Percentiles rank a stretch among this genome's conserved stretches.
phyloP scores from a whole-genome alignment of 176 grass and related monocot species.

The Otatea glauca region DNA sequence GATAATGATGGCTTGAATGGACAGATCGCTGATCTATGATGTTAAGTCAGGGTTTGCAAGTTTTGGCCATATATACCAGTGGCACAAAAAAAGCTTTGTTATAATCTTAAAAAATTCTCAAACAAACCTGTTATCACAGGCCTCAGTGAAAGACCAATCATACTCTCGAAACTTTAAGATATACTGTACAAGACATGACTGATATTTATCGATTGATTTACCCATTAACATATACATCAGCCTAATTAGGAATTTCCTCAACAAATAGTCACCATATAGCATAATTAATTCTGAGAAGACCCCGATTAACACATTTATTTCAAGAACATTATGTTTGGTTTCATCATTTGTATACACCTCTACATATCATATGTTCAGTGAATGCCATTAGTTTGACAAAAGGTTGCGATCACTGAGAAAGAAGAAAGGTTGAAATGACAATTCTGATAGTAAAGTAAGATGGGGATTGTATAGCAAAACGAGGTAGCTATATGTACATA shows the following conservation, averaged over 20 bases:
- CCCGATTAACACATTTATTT: background rate
- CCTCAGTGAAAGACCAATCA: background rate
- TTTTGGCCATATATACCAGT: background rate
- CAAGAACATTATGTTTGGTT: background rate
- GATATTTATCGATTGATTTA: conserved; percentile 17
- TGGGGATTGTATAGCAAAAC: conserved; percentile 28
- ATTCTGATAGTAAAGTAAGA: conserved; percentile 38
- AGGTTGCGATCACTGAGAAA: conserved; percentile 6
- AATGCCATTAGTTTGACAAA: no score
- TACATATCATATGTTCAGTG: no score
- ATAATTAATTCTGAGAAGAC: background rate
- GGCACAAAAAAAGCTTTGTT: conserved; percentile 17
- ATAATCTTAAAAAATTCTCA: background rate
- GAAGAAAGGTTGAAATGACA: background rate
- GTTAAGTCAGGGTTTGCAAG: background rate
- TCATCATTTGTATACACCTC: background rate
- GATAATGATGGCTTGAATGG: background rate
- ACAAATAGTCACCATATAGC: background rate
- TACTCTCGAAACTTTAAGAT: conserved; percentile 1
- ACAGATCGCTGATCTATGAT: conserved; percentile 3
- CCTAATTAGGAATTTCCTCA: background rate
- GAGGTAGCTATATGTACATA: conserved; percentile 42
- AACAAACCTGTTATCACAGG: background rate
- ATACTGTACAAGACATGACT: background rate
- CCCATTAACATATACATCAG: background rate